phyloP scores from a whole-genome alignment of 345 rosid species.

The Acer yangbiense region DNA sequence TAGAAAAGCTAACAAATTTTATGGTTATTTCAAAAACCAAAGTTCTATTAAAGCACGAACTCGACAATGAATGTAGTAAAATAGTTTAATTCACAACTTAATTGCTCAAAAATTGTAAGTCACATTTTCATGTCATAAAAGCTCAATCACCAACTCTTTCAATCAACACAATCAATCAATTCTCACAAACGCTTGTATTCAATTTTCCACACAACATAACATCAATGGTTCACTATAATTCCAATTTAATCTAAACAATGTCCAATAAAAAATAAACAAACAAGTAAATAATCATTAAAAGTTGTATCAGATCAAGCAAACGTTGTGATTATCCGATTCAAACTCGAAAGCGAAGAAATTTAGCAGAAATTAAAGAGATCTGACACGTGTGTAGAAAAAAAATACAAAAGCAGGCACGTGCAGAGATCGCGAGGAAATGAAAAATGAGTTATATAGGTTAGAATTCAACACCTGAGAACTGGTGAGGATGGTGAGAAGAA shows the following conservation, averaged over 20 bases:
- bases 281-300: neutral
- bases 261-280: neutral
- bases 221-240: neutral
- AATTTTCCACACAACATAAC: neutral
- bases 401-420: neutral
- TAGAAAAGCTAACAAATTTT: neutral
- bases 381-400: neutral
- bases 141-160: neutral
- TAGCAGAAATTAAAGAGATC: constrained; percentile 8
- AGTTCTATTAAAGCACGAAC: neutral
- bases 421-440: neutral
- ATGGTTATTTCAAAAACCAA: neutral
- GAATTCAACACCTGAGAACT: constrained; percentile 49
- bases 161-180: neutral
- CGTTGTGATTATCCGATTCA: neutral
- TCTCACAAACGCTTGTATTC: neutral
- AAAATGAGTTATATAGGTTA: neutral
- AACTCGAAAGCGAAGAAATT: neutral
- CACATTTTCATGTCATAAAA: neutral
- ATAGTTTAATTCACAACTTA: neutral
- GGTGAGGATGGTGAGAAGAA: constrained; percentile 53
- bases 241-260: neutral
- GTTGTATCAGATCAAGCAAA: constrained; percentile 13
- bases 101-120: neutral
- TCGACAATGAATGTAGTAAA: neutral